Evolutionary conservation across 331 rosid genomes (phyloP).

Genomic region (Arachis monticola): DNA sequence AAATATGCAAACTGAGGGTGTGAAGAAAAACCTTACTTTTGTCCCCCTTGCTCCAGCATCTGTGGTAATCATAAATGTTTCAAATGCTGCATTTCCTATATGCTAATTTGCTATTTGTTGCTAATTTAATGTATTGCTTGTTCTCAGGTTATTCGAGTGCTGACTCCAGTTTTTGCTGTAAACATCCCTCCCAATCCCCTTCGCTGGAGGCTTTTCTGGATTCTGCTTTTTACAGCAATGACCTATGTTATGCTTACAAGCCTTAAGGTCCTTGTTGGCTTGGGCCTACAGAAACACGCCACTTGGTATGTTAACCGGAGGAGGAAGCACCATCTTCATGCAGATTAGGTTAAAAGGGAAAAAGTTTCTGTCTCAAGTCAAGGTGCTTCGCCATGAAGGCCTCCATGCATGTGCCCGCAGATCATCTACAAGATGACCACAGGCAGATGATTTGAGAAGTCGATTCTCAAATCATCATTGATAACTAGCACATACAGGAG

Average conservation of each 20-base stretch:
- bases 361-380: constrained; percentile 17
- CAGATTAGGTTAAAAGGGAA: constrained; percentile 52
- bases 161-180: constrained; percentile 90
- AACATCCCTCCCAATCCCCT: constrained; percentile 72
- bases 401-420: constrained; percentile 3
- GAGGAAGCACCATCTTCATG: constrained; percentile 80
- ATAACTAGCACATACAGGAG: constrained; percentile 16
- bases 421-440: constrained; percentile 12
- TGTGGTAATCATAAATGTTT: constrained; percentile 69
- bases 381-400: constrained; percentile 22
- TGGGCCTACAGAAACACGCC: constrained; percentile 78
- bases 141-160: constrained; percentile 86
- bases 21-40: constrained; percentile 84
- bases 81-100: constrained; percentile 6
- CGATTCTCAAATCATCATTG: constrained; percentile 15
- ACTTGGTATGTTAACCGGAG: constrained; percentile 81
- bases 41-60: constrained; percentile 99
- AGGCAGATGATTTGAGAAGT: constrained; percentile 7
- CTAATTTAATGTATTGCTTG: constrained; percentile 6
- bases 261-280: constrained; percentile 87
- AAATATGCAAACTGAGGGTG: constrained; percentile 65
- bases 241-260: constrained; percentile 91
- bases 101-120: constrained; percentile 1
- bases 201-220: constrained; percentile 79
- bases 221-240: constrained; percentile 57